A percentile compares a stretch with the other conserved stretches of the same genome.
phyloP scores from a whole-genome alignment of 202 grass and related monocot genomes.

The Panicum hallii region DNA sequence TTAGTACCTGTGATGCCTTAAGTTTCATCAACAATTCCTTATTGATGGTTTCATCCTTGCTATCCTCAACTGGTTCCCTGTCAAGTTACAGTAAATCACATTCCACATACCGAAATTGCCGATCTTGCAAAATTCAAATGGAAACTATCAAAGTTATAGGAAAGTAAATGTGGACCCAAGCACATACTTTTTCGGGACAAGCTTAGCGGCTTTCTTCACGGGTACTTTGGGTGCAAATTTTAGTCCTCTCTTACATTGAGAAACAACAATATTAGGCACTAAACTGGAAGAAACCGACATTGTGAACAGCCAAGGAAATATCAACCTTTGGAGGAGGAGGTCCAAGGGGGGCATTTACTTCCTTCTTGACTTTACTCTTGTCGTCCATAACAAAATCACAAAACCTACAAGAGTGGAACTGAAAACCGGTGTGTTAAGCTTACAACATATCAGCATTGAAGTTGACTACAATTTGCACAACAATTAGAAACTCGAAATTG shows the following conservation, averaged over 20 bases:
- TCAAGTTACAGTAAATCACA: constrained; percentile 29
- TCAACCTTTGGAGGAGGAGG: constrained; percentile 49
- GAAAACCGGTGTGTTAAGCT: neutral
- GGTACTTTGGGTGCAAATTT: constrained; percentile 60
- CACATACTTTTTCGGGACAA: constrained; percentile 48
- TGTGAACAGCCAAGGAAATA: neutral
- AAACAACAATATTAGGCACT: neutral
- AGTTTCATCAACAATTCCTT: constrained; percentile 61
- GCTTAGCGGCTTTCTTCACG: constrained; percentile 47
- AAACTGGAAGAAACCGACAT: too few species aligned
- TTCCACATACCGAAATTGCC: neutral
- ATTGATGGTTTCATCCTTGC: constrained; percentile 48
- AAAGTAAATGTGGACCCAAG: neutral
- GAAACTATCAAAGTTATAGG: neutral
- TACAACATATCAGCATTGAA: neutral
- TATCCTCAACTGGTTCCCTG: constrained; percentile 58
- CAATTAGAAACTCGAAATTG: neutral
- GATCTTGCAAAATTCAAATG: neutral
- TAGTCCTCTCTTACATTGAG: constrained; percentile 24
- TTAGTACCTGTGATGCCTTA: constrained; percentile 41
- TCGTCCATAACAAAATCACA: constrained; percentile 40
- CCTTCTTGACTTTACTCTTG: constrained; percentile 53
- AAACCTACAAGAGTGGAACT: neutral
- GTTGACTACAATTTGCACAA: neutral
- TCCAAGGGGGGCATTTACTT: constrained; percentile 22